Evolutionary conservation across 257 asterid genomes (phyloP), one percentile per base, ranked within the genome.

Genomic region (Forsythia viridissima): DNA sequence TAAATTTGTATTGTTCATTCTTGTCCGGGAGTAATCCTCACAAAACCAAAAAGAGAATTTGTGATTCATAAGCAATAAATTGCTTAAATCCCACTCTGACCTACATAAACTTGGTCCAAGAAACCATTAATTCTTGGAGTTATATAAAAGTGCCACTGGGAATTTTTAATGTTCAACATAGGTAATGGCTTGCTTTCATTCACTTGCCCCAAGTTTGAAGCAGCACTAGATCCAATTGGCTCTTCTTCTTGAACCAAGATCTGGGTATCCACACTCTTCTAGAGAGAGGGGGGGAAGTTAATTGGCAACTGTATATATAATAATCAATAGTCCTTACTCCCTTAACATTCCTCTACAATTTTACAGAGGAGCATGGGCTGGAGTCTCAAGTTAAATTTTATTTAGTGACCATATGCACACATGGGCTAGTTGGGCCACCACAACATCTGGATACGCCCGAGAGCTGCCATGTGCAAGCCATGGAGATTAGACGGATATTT

Each of bases 101-200:
- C 74, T 21, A 21, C 39, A 40, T 12, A 71, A 57, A 70, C 71
- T 71, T 41, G 67, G 71, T 18, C 24, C 85, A 71, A 63, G 55
- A 81, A 76, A 73, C 71, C 71, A 71, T 37, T 81, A 57, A 59
- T 8, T 20, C 63, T 81, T 12, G 55, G 34, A 42, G 55, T 21
- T 71, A 16, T 71, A 20, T 59, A 59, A 59, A 20, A 20, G 36
- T 20, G 20, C 67, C 37, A 59, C 37, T 59, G 11, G 36, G 66
- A 57, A 59, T 59, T 59, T 59, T 59, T 5, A 59, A 20, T 8
- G 67, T 59, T 59, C 67, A 59, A 59, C 67, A 20, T 55, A 59
- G 13, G 20, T 20, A 18, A 59, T 21, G 67, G 20, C 13, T n/a
- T 59, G n/a, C 8, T 43, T 8, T 12, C 51, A 43, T 43, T 43